These are phyloP conservation scores for Starmera amethionina DNA, from an alignment of 805 yeast species.

Conservation along the genomic window DNA sequence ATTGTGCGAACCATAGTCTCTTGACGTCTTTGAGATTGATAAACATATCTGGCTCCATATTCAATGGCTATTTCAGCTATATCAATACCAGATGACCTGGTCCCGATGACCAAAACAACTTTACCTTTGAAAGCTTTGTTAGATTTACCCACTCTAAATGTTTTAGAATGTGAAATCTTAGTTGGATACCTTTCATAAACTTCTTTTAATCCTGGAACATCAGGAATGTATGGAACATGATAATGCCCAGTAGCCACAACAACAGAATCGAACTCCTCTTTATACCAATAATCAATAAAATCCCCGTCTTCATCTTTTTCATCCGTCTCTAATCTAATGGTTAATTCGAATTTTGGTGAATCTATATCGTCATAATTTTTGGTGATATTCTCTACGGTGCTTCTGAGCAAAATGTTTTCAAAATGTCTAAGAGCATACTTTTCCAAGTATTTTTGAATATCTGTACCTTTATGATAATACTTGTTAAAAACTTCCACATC, in stretches of 20 bases:
- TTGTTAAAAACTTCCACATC: conserved; percentile 19
- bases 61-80: conserved; percentile 20
- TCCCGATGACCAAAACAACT: conserved; percentile 50
- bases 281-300: conserved; percentile 27
- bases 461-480: conserved; percentile 39
- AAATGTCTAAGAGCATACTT: conserved; percentile 27
- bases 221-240: conserved; percentile 44
- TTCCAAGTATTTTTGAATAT: conserved; percentile 46
- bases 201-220: conserved; percentile 34
- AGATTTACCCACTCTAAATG: conserved; percentile 10
- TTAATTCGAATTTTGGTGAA: conserved; percentile 19
- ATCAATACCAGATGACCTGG: conserved; percentile 63
- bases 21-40: conserved; percentile 30
- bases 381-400: conserved; percentile 30
- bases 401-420: conserved; percentile 18
- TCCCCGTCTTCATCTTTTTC: conserved; percentile 10
- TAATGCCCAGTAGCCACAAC: conserved; percentile 49
- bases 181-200: conserved; percentile 7
- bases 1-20: conserved; percentile 22
- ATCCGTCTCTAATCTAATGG: conserved; percentile 20
- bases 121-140: conserved; percentile 13
- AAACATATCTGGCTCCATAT: conserved; percentile 4
- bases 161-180: conserved; percentile 21
- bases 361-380: conserved; percentile 9
- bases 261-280: conserved; percentile 28